Evolutionary conservation across 768 basidiomycete species (phyloP).

Genomic region (Cystofilobasidium macerans): DNA sequence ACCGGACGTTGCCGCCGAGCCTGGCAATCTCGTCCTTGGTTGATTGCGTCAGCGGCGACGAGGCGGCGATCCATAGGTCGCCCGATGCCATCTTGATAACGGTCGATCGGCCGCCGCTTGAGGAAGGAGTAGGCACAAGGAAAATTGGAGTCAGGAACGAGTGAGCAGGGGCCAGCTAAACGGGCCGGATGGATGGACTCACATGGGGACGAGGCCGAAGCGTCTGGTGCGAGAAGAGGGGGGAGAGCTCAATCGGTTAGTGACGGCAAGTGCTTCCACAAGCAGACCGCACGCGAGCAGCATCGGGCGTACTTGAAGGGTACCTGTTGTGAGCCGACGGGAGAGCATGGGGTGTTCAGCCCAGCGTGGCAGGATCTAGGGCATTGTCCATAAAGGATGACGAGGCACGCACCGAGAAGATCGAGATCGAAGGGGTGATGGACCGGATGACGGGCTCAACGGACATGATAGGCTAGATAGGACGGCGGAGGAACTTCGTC

Average conservation of each 20-base stretch:
- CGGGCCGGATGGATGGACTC: no score
- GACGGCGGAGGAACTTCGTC: no score
- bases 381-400: no score
- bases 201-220: background rate
- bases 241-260: background rate
- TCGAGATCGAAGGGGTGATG: conserved; percentile 35
- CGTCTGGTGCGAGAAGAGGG: background rate
- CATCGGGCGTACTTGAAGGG: conserved; percentile 36
- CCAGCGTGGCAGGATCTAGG: no score
- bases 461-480: background rate
- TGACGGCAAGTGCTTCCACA: background rate
- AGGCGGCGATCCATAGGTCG: conserved; percentile 69
- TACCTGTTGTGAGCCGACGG: no score
- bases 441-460: conserved; percentile 8
- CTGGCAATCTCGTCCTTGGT: conserved; percentile 53
- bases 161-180: background rate
- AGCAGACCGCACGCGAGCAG: no score
- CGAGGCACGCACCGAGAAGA: conserved; percentile 38
- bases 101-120: conserved; percentile 67
- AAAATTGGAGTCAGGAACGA: no score
- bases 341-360: no score
- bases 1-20: conserved; percentile 58
- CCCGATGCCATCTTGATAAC: conserved; percentile 58
- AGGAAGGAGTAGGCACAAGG: background rate
- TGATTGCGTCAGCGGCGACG: conserved; percentile 55